phyloP scores from a whole-genome alignment of 2,329 filamentous ascomycete species.

The Diaporthe australafricana region DNA sequence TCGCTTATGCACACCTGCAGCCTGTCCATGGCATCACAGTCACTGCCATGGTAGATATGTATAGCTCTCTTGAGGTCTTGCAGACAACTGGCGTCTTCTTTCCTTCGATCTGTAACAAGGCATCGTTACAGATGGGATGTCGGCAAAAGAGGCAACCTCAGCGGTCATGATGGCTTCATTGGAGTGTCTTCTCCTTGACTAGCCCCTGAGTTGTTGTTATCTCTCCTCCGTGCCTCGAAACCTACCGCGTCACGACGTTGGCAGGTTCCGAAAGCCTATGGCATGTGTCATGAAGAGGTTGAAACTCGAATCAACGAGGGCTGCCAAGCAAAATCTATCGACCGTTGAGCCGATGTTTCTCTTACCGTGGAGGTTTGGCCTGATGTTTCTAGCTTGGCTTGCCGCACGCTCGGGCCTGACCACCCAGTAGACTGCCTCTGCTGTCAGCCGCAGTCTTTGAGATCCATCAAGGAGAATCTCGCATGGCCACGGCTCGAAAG shows the following conservation, averaged over 20 bases:
- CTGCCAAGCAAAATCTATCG: conserved; percentile 1
- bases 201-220: conserved; percentile 14
- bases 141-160: conserved; percentile 12
- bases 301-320: conserved; percentile 21
- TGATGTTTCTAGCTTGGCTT: conserved; percentile 32
- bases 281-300: conserved; percentile 25
- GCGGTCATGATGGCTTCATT: conserved; percentile 19
- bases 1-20: background rate
- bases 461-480: background rate
- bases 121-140: conserved; percentile 21
- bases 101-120: background rate
- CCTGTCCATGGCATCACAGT: background rate
- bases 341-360: conserved; percentile 27
- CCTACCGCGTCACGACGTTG: conserved; percentile 22
- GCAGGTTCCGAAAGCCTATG: conserved; percentile 27
- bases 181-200: background rate
- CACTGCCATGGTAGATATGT: background rate
- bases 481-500: background rate
- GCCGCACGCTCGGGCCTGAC: conserved; percentile 25
- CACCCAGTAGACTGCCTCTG: background rate
- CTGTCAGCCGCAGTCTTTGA: background rate
- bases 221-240: conserved; percentile 12
- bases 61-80: background rate
- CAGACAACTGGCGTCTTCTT: background rate
- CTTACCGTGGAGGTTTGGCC: conserved; percentile 31